These are phyloP conservation scores for Elsinoe ampelina DNA, from an alignment of 2,329 filamentous ascomycete species.

Conservation along the genomic window DNA sequence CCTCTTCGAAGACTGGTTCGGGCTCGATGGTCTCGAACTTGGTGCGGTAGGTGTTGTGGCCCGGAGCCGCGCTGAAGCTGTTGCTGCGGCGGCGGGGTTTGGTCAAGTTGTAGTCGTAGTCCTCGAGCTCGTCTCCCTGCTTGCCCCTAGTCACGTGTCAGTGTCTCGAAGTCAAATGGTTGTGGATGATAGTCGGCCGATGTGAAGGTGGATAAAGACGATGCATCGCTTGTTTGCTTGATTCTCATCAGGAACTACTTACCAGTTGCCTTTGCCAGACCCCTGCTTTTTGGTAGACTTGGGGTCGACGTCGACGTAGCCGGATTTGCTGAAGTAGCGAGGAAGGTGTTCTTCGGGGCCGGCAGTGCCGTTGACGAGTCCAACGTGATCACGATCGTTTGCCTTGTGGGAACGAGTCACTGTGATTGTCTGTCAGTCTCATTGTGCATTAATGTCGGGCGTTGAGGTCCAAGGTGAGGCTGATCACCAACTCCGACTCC, in stretches of 20 bases:
- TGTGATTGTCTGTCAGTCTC: constrained; percentile 30
- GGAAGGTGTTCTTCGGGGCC: constrained; percentile 65
- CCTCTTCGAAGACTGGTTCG: constrained; percentile 88
- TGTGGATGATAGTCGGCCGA: background rate
- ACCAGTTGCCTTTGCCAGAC: constrained; percentile 90
- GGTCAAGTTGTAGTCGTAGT: constrained; percentile 72
- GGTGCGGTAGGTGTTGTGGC: constrained; percentile 76
- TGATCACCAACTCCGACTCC: background rate
- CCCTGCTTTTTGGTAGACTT: constrained; percentile 97
- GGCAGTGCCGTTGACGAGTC: constrained; percentile 63
- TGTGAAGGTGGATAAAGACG: background rate
- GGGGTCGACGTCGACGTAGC: constrained; percentile 70
- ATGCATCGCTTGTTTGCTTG: background rate
- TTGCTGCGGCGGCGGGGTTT: constrained; percentile 90
- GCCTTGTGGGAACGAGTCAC: constrained; percentile 98
- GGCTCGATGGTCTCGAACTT: constrained; percentile 89
- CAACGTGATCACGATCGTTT: constrained; percentile 86
- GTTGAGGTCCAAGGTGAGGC: background rate
- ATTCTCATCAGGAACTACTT: constrained; percentile 30
- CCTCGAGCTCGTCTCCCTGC: constrained; percentile 72
- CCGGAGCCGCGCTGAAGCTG: constrained; percentile 64
- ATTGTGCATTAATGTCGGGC: background rate
- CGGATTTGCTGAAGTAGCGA: constrained; percentile 86
- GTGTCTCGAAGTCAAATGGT: background rate
- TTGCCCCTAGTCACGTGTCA: constrained; percentile 55